Evolutionary conservation across 768 basidiomycete species (phyloP), one percentile per base, ranked within the genome.

Genomic region (Mycena amicta): DNA sequence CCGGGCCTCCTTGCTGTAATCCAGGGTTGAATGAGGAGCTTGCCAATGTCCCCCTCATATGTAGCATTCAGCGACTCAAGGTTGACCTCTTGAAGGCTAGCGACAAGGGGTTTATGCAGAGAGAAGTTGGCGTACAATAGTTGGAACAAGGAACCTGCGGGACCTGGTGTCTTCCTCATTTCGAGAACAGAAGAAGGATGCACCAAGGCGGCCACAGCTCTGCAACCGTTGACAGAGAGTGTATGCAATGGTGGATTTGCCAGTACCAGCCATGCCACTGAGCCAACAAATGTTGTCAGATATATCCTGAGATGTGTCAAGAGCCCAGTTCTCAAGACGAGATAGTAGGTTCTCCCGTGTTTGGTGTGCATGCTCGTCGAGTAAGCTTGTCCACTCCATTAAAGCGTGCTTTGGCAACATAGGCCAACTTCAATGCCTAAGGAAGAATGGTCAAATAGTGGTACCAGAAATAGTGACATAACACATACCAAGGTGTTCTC

Each of bases 211-310:
- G 5, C 22, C 20, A 8, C 20, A 8, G 12, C 8, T n/a, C 22
- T 13, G 8, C 22, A 45, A 8, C 20, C 20, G 5, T n/a, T 45
- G 13, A 23, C 43, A 45, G 22, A 45, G 5, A 8, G 43, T 65
- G 25, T 64, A 49, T 6, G 66, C 63, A 39, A 70, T 63, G 8
- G 68, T 66, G 18, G 52, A 62, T 52, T 70, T 70, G 5, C 68
- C 68, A 5, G 53, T 65, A 8, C 68, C 68, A 23, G 65, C 64
- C 18, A 54, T 46, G 20, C 67, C 68, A 26, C 61, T 67, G 15
- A 70, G 57, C 68, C 68, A 70, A 50, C 52, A 67, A 31, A 67
- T 25, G 16, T 40, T 20, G n/a, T n/a, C n/a, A n/a, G n/a, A n/a
- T n/a, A n/a, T n/a, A n/a, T n/a, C n/a, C n/a, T n/a, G n/a, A n/a